Evolutionary conservation across 2,329 filamentous ascomycete species (phyloP).

Genomic region (Xylariaceae sp.): DNA sequence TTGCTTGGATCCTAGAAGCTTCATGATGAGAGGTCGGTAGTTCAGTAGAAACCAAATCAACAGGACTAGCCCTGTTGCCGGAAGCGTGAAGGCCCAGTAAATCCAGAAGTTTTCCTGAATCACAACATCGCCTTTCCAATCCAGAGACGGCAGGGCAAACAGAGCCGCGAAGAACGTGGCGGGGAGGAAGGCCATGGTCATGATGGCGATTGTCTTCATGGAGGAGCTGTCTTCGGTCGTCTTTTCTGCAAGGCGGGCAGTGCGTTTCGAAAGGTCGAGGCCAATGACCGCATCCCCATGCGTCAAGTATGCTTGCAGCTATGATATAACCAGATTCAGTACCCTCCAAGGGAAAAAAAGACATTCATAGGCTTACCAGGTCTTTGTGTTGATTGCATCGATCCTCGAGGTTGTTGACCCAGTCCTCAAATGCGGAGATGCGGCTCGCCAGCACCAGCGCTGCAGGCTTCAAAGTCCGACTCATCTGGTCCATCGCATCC

Average conservation of each 20-base stretch:
- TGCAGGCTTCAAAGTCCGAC: no score
- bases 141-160: conserved; percentile 4
- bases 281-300: not conserved
- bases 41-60: conserved; percentile 11
- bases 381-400: no score
- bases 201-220: conserved; percentile 26
- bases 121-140: conserved; percentile 7
- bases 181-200: conserved; percentile 27
- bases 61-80: conserved; percentile 21
- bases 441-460: no score
- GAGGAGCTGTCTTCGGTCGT: conserved; percentile 24
- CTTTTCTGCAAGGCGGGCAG: conserved; percentile 7
- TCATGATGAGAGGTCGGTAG: no score
- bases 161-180: conserved; percentile 21
- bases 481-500: no score
- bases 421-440: no score
- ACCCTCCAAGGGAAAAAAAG: no score
- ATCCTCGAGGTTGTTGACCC: no score
- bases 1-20: no score
- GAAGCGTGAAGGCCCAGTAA: conserved; percentile 44
- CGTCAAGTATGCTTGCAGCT: not conserved
- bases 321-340: not conserved
- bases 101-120: conserved; percentile 21
- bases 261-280: not conserved
- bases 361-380: no score